Conservation (phyloP, 768 basidiomycete species). For the Boletus tylopilopsis region DNA sequence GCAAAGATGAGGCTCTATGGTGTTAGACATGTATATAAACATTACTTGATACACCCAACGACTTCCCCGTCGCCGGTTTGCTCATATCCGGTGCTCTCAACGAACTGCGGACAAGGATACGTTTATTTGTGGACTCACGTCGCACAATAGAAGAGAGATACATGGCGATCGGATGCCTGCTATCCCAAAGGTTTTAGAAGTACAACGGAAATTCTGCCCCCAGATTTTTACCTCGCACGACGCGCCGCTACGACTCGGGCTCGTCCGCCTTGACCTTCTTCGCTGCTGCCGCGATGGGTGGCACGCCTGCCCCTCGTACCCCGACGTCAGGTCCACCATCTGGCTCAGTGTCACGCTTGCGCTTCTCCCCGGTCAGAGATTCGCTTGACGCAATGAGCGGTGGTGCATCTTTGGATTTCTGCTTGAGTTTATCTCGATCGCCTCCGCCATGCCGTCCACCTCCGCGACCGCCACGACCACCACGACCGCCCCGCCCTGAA, state of each 20-base stretch:
- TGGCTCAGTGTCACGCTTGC: conserved; percentile 73
- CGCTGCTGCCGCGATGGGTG: conserved; percentile 33
- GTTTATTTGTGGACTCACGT: no score
- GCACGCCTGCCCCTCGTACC: conserved; percentile 58
- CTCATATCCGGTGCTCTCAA: no score
- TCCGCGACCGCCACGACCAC: conserved; percentile 40
- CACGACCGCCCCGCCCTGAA: conserved; percentile 42
- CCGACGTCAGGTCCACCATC: conserved; percentile 74
- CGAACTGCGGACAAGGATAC: no score
- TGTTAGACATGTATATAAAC: no score
- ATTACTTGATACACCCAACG: no score
- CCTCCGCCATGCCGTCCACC: conserved; percentile 26
- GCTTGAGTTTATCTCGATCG: conserved; percentile 16
- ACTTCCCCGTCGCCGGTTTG: no score
- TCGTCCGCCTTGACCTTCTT: conserved; percentile 45
- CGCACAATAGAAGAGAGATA: no score
- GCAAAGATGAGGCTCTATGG: no score
- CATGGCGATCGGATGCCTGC: no score
- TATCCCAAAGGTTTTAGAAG: no score
- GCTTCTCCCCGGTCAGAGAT: conserved; percentile 62
- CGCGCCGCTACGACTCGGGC: conserved; percentile 21
- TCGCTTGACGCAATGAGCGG: conserved; percentile 30
- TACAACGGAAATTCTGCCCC: conserved; percentile 5
- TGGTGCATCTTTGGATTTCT: conserved; percentile 13
- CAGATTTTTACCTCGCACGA: no score